Base-by-base conservation (phyloP, 2,329 filamentous ascomycete genomes). In the Colletotrichum endophyticum region DNA sequence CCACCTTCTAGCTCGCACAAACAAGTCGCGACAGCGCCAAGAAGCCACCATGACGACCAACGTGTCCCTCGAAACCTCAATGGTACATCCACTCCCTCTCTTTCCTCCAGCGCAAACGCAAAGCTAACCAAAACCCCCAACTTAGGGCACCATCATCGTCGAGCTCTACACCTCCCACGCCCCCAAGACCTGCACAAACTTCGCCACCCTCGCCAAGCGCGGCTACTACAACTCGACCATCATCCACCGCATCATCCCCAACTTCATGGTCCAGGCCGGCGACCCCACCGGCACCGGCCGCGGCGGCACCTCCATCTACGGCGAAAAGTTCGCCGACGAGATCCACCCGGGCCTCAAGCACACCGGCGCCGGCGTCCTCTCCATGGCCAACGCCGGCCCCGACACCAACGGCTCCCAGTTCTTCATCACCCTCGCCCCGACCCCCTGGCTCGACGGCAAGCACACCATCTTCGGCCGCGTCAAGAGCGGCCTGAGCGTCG, bases 381-480 rank as follows among this genome's bases (percentile, higher is more conserved):
- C 93, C 86, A 99, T 99, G 97, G 97, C 97, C 76, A 99, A 99
- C 86, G 93, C 93, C 19, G 97, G 97, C 0, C 95, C 95, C 11
- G 92, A 99, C 84, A 98, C 96, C 44, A 99, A 99, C 84, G 96
- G 96, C 27, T 95, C 92, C 75, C 97, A 99, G 86, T 99, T 99
- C 86, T 99, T 99, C 84, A 93, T 99, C 79, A 99, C 97, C 0
- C 89, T 99, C 39, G 96, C 96, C 9, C 96, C 96, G 6, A 96
- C 97, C 19, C 97, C 97, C 1, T 99, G 96, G 96, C 87, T 99
- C 76, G 97, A 99, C 85, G 96, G 96, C 27, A 98, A 98, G 85
- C 96, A 99, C 84, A 98, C 96, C 13, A 98, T 99, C 79, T 99
- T 99, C 83, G 97, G 97, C 1, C 89, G 96, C 70, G 96, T 99